Evolutionary conservation across 345 rosid genomes (phyloP).

Genomic region (Eucalyptus brandiana): DNA sequence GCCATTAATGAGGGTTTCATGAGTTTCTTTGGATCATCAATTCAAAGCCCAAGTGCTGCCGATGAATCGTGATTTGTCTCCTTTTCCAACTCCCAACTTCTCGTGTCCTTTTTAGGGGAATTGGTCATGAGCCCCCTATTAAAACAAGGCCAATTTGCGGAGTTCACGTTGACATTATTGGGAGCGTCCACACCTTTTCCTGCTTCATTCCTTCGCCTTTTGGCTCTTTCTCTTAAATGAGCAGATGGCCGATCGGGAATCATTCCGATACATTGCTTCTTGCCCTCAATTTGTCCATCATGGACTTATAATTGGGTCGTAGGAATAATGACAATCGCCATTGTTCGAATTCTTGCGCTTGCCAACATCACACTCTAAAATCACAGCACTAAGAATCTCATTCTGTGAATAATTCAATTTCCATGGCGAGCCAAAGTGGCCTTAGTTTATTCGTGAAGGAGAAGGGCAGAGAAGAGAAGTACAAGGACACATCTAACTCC

Average conservation of each 20-base stretch:
- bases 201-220: background rate
- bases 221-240: background rate
- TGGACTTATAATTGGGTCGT: background rate
- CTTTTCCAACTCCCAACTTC: background rate
- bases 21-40: background rate
- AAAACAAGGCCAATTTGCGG: background rate
- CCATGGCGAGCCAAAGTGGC: background rate
- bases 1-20: background rate
- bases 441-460: background rate
- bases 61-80: background rate
- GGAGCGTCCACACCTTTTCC: background rate
- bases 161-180: background rate
- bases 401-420: background rate
- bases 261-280: background rate
- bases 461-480: background rate
- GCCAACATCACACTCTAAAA: background rate
- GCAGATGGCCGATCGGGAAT: background rate
- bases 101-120: background rate
- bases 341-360: background rate
- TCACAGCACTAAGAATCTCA: background rate
- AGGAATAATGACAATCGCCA: background rate
- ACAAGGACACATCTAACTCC: background rate
- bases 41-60: background rate
- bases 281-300: background rate
- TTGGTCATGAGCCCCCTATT: background rate